Conservation (phyloP, 176 grass and related monocot genomes). For the Dendrocalamus sinicus region DNA sequence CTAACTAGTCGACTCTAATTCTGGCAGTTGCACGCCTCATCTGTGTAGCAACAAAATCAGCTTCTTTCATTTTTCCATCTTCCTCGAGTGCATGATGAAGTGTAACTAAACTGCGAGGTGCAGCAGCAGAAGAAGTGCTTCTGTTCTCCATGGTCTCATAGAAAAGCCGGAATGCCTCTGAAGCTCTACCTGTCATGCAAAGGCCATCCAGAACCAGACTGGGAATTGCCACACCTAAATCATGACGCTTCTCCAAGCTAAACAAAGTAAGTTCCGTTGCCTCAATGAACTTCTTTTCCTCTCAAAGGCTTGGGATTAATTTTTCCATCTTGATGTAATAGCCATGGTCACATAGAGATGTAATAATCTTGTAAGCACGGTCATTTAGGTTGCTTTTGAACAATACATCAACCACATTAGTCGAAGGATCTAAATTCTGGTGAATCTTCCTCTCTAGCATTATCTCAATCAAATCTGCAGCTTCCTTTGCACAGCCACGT, state of each 20-base stretch:
- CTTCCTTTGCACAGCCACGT: conserved; percentile 62
- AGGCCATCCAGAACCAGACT: conserved; percentile 62
- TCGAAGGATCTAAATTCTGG: conserved; percentile 75
- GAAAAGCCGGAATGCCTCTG: conserved; percentile 72
- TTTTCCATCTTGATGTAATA: conserved; percentile 87
- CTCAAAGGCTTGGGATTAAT: conserved; percentile 52
- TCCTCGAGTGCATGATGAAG: conserved; percentile 70
- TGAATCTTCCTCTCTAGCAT: conserved; percentile 84
- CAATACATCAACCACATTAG: conserved; percentile 52
- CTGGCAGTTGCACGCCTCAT: too few relatives aligned
- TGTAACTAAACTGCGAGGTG: conserved; percentile 56
- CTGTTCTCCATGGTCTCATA: conserved; percentile 63
- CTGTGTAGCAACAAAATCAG: conserved; percentile 75
- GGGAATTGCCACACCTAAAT: conserved; percentile 43
- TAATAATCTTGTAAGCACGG: conserved; percentile 59
- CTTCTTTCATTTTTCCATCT: conserved; percentile 56
- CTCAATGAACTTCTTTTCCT: conserved; percentile 67
- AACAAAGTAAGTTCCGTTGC: conserved; percentile 68
- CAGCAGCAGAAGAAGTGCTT: conserved; percentile 47
- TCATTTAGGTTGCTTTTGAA: conserved; percentile 56
- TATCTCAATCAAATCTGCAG: conserved; percentile 62
- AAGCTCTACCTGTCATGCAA: conserved; percentile 61
- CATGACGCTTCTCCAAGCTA: conserved; percentile 61
- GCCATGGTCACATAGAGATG: conserved; percentile 63
- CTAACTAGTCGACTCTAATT: too few relatives aligned